These are phyloP conservation scores for Hydnum rufescens DNA, from an alignment of 768 basidiomycete species.

Conservation along the genomic window DNA sequence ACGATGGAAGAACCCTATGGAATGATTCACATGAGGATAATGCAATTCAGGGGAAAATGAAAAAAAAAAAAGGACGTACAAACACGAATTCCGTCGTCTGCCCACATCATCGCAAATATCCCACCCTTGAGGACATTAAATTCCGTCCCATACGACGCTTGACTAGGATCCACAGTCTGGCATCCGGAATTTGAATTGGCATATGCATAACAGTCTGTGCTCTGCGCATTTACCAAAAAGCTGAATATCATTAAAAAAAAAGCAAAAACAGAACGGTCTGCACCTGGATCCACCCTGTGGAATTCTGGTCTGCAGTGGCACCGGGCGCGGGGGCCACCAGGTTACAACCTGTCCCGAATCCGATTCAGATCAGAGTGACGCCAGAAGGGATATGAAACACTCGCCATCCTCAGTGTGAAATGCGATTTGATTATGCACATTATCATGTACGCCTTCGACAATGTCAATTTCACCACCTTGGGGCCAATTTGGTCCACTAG, in stretches of 20 bases:
- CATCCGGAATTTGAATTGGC: constrained; percentile 23
- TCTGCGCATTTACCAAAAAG: too few species aligned
- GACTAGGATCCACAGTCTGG: constrained; percentile 19
- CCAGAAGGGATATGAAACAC: neutral
- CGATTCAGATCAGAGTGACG: neutral
- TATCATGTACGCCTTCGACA: constrained; percentile 26
- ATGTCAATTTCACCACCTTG: constrained; percentile 22
- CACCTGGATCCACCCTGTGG: constrained; percentile 7
- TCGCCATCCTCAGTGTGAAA: constrained; percentile 17
- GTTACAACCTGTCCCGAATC: constrained; percentile 6
- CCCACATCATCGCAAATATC: constrained; percentile 26
- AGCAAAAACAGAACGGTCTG: neutral
- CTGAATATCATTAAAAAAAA: neutral
- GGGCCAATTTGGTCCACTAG: neutral
- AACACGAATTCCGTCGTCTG: constrained; percentile 24
- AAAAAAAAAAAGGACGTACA: constrained; percentile 17
- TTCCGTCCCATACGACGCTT: constrained; percentile 22
- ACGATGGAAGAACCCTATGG: constrained; percentile 20
- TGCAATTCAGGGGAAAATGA: neutral
- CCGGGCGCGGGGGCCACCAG: neutral
- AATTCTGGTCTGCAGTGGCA: neutral
- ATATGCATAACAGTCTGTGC: constrained; percentile 11
- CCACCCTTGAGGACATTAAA: constrained; percentile 28
- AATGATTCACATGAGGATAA: neutral
- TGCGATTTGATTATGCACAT: constrained; percentile 25